Conservation (phyloP, 2,329 filamentous ascomycete genomes). For the Waltergamsia citrina region DNA sequence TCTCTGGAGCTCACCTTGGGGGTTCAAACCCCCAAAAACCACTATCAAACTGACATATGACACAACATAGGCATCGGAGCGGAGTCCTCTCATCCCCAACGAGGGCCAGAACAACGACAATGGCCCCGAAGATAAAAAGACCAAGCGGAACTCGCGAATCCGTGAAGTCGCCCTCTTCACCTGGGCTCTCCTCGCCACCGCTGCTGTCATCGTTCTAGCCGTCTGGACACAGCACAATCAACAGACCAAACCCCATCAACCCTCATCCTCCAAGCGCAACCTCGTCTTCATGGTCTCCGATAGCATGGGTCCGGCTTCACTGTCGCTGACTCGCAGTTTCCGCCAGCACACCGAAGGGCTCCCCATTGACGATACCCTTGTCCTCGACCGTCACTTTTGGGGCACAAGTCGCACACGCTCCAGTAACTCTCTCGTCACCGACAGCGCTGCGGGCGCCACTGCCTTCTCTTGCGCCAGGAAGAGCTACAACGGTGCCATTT, state of each 20-base stretch:
- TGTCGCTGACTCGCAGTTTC: constrained; percentile 79
- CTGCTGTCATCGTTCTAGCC: constrained; percentile 67
- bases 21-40: neutral
- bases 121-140: constrained; percentile 9
- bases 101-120: constrained; percentile 18
- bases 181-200: constrained; percentile 77
- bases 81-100: constrained; percentile 30
- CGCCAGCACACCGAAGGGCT: constrained; percentile 67
- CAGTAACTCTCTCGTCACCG: constrained; percentile 77
- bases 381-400: constrained; percentile 81
- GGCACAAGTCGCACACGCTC: constrained; percentile 83
- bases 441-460: constrained; percentile 93
- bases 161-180: constrained; percentile 68
- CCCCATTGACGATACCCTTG: constrained; percentile 65
- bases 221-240: constrained; percentile 68
- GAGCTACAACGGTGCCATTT: constrained; percentile 95
- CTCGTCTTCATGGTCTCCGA: constrained; percentile 99
- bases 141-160: constrained; percentile 30
- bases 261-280: constrained; percentile 65
- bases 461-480: constrained; percentile 90
- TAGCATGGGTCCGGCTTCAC: constrained; percentile 91
- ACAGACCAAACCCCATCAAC: constrained; percentile 26
- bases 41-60: neutral
- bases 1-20: neutral
- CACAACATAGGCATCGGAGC: constrained; percentile 24